Evolutionary conservation across 495 filamentous ascomycete species (phyloP), one percentile per base, ranked within the genome.

Genomic region (Penicillium odoratum): DNA sequence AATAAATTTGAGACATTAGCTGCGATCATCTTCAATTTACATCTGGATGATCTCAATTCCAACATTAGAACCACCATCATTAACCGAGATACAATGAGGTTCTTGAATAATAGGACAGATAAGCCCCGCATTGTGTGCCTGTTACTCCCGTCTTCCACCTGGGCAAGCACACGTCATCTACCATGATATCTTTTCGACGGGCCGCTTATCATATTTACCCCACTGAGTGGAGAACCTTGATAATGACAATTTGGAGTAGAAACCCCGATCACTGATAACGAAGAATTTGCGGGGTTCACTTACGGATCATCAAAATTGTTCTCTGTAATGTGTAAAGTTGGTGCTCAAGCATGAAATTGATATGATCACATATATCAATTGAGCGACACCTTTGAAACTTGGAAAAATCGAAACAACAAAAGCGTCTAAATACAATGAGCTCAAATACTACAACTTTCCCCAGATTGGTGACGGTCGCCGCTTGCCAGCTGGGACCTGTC

Each of bases 401-500:
- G 1, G 4, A 26, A 28, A 29, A 3, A 16, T 4, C 13, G n/a
- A 49, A n/a, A 31, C 28, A 26, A 38, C 13, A 3, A 51, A 1
- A 8, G 3, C 31, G 0, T 10, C 2, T 5, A 13, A 36, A 26
- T 1, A 59, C 2, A 53, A 51, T 51, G 34, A 44, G 38, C 31
- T 45, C 47, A 26, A n/a, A 28, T 10, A 44, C 8, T 13, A 11
- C 15, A 7, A 9, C 42, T 3, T 9, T 40, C n/a, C 31, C 31
- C 15, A 33, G 56, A 47, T 13, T 16, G 28, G 56, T 58, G 28
- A 52, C 56, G 38, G 48, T 79, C 18, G 76, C 73, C n/a, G 76
- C 76, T n/a, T 74, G 73, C 59, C 76, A 78, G 55, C 60, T 78
- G 63, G 74, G 76, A 49, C 63, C 76, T 0, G 67, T 70, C 36